A percentile compares a stretch with the other conserved stretches of the same genome.
Evolutionary conservation across 768 basidiomycete genomes (phyloP).

Genomic region (Russula sp.): DNA sequence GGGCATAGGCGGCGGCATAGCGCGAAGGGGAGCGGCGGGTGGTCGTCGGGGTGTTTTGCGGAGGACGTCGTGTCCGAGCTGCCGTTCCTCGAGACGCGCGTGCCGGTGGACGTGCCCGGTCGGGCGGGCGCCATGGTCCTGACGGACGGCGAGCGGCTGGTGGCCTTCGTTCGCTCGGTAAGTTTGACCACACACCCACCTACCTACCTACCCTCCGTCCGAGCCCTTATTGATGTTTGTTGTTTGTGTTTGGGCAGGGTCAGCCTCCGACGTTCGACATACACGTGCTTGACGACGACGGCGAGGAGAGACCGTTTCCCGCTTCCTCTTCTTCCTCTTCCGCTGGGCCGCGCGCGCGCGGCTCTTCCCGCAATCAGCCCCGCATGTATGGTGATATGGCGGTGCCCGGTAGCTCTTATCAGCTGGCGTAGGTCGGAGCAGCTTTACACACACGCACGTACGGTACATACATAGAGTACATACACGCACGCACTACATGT

Average conservation of each 20-base stretch:
- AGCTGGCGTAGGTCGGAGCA: too few relatives aligned
- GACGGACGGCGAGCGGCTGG: constrained; percentile 10
- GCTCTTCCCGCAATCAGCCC: background rate
- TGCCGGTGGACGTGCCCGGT: background rate
- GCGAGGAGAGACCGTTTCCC: background rate
- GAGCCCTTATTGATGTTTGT: background rate
- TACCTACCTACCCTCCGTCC: background rate
- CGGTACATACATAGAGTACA: too few relatives aligned
- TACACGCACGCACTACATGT: too few relatives aligned
- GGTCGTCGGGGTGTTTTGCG: background rate
- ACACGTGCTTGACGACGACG: constrained; percentile 3
- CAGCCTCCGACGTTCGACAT: constrained; percentile 8
- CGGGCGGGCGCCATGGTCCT: constrained; percentile 4
- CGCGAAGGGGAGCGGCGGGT: too few relatives aligned
- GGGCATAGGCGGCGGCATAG: background rate
- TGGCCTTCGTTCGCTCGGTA: constrained; percentile 5
- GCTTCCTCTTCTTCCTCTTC: too few relatives aligned
- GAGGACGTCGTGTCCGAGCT: constrained; percentile 1
- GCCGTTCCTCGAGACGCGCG: constrained; percentile 11
- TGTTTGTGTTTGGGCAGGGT: background rate
- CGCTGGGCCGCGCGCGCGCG: too few relatives aligned
- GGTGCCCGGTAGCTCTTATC: too few relatives aligned
- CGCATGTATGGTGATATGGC: background rate
- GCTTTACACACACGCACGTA: too few relatives aligned
- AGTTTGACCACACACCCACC: background rate